phyloP scores from a whole-genome alignment of 2,329 filamentous ascomycete genomes.

The Diaporthe aspalathi region DNA sequence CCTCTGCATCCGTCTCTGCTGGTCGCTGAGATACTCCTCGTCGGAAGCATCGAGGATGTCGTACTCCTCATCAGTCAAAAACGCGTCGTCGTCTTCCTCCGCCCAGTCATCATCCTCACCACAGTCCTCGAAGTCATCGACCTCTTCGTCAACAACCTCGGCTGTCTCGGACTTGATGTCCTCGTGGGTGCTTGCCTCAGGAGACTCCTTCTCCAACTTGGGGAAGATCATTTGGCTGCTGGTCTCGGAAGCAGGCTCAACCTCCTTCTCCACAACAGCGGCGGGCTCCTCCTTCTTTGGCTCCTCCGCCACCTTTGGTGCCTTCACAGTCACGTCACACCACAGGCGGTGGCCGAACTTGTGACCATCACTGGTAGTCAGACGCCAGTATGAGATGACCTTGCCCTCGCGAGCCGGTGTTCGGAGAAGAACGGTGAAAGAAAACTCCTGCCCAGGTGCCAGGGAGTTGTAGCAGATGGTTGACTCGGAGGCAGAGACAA shows the following conservation, averaged over 20 bases:
- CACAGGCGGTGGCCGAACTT: constrained; percentile 94
- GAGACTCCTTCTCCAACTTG: constrained; percentile 93
- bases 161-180: constrained; percentile 62
- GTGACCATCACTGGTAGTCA: constrained; percentile 82
- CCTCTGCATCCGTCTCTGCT: constrained; percentile 52
- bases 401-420: constrained; percentile 81
- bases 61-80: constrained; percentile 97
- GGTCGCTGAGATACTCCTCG: constrained; percentile 78
- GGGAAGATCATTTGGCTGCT: constrained; percentile 93
- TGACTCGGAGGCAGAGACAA: constrained; percentile 84
- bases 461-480: constrained; percentile 78
- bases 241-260: constrained; percentile 39
- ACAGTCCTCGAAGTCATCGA: constrained; percentile 65
- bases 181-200: constrained; percentile 81
- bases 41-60: constrained; percentile 96
- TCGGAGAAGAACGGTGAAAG: constrained; percentile 88
- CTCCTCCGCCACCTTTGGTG: constrained; percentile 48
- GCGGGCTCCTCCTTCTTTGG: constrained; percentile 48
- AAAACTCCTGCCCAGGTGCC: constrained; percentile 77
- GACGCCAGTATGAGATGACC: constrained; percentile 94
- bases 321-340: constrained; percentile 85
- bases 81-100: constrained; percentile 76
- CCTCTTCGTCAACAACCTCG: constrained; percentile 61
- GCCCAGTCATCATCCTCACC: constrained; percentile 69
- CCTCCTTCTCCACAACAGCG: constrained; percentile 50